Base-by-base conservation (phyloP, 331 rosid species). In the Malus hybrid region DNA sequence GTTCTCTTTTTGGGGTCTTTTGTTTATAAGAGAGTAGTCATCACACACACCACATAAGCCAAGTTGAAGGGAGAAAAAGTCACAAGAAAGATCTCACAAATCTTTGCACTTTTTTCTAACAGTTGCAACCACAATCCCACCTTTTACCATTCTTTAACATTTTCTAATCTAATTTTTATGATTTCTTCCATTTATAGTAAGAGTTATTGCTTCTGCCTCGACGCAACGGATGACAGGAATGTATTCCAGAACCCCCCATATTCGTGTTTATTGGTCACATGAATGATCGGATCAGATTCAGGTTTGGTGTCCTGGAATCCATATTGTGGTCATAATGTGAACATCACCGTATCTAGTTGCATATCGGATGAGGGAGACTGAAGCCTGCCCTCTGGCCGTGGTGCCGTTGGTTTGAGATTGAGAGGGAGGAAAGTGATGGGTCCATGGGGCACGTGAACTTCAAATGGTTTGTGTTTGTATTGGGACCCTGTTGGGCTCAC, bases 381-480 rank as follows among this genome's bases (percentile, higher is more conserved):
- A 34, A 76, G 78, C 74, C 79, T 69, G 70, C 69, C 36, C 34
- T 80, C 57, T 52, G 57, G 57, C 9, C 10, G 9, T 52, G 57
- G 57, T 70, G 82, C 76, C 80, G 86, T 52, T 16, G 90, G 78
- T 76, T 73, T 80, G 69, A 76, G 81, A 76, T 73, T 69, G 52
- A 77, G 85, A 73, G 50, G 93, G 88, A 89, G 93, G 96, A 80
- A 29, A 78, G 62, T 65, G 55, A 74, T 84, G 88, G 96, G 97
- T 73, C 97, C 95, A 83, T 67, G 57, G 39, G 86, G 74, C 95
- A 86, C 92, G 96, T 91, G 97, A 90, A 88, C 71, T 81, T 80
- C 77, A 81, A 74, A 81, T 86, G 77, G 20, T 77, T 65, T 75
- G 88, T 78, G 72, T 86, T 14, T 36, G 31, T 57, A 78, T 81